Base-by-base conservation (phyloP, 257 asterid genomes). In the Scutellaria minor region DNA sequence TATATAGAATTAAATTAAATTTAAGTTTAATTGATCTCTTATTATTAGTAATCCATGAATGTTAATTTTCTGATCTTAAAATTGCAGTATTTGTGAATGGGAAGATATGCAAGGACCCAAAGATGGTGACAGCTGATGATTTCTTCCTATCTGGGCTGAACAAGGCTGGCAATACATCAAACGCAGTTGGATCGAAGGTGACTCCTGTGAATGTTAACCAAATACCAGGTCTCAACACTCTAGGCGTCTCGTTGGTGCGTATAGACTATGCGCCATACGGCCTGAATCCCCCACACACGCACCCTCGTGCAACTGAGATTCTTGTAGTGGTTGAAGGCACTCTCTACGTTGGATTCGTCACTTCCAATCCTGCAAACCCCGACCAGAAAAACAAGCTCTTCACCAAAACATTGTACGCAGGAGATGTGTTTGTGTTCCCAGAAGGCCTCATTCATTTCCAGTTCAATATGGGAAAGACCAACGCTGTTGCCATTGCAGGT, bases 371-470 rank as follows among this genome's bases (percentile, higher is more conserved):
- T 0, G 70, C 56, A 2, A 20, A 73, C n/a, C 72, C 81, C 0
- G 35, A 41, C 74, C 56, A 51, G 5, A 77, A 69, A 11, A 77
- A 81, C 57, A 75, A 79, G 68, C 62, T 77, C 5, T 81, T 81
- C 14, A 60, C 80, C 0, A 77, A 74, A 7, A 20, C 6, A 0
- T 31, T 77, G 18, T 24, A 71, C 7, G 77, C 77, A 0, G 81
- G 77, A 9, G 81, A 77, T 15, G 73, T 81, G 0, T 77, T 63
- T 6, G 82, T 73, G 11, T 77, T 81, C 58, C 85, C 85, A 14
- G 60, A 68, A 9, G 85, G 85, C 0, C 68, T 81, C 0, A 62
- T 81, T 56, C 85, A 81, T 35, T 81, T 81, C 5, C 77, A 56
- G 24, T 62, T 75, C 13, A 81, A 81, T 7, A 70, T 37, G 1